These are phyloP conservation scores for Medicago ruthenica DNA, from an alignment of 306 rosid genomes.

Conservation along the genomic window DNA sequence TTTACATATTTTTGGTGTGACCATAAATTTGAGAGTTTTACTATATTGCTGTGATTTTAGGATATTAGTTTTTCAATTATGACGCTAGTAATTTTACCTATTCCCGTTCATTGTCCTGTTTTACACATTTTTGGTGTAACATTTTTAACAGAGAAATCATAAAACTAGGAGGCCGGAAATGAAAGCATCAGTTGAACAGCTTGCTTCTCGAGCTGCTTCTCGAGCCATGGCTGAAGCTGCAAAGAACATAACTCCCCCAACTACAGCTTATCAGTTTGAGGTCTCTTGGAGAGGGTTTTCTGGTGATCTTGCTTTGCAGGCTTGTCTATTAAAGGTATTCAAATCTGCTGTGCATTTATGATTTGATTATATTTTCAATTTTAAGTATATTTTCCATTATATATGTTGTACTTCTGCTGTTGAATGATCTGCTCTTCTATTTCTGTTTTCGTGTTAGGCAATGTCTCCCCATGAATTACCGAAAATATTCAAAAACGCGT, in stretches of 20 bases:
- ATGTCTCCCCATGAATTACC: constrained; percentile 70
- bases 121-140: constrained; percentile 14
- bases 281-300: constrained; percentile 82
- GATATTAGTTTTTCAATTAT: constrained; percentile 11
- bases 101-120: constrained; percentile 8
- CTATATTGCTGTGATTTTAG: constrained; percentile 11
- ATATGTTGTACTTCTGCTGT: constrained; percentile 21
- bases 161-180: constrained; percentile 52
- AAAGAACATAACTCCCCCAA: constrained; percentile 69
- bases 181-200: constrained; percentile 71
- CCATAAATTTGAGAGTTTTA: too few relatives aligned
- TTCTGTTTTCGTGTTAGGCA: constrained; percentile 54
- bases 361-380: constrained; percentile 34
- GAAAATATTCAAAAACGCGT: constrained; percentile 82
- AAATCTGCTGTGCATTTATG: constrained; percentile 17
- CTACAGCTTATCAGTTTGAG: constrained; percentile 94
- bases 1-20: constrained; percentile 24
- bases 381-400: constrained; percentile 13
- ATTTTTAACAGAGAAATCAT: constrained; percentile 58
- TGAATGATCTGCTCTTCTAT: constrained; percentile 21
- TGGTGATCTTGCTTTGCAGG: constrained; percentile 69
- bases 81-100: constrained; percentile 18
- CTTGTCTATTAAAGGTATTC: constrained; percentile 73
- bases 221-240: constrained; percentile 75
- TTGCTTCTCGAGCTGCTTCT: constrained; percentile 85